Percentiles rank a stretch among this genome's conserved stretches.
Conservation (phyloP, 345 rosid genomes). For the Ceriops tagal region DNA sequence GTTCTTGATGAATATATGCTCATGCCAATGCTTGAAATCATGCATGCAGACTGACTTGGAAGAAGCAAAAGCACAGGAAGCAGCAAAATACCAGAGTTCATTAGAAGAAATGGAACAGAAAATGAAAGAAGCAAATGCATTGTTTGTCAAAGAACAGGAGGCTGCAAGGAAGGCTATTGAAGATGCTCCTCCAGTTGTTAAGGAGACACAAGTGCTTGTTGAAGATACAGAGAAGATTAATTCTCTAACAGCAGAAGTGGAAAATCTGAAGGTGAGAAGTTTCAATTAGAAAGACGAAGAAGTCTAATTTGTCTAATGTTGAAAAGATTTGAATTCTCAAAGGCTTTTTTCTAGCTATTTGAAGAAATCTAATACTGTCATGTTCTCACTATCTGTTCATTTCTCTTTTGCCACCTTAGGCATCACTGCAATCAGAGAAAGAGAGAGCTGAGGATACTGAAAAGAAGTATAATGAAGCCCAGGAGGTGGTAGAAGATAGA, state of each 20-base stretch:
- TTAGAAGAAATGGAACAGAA: constrained; percentile 40
- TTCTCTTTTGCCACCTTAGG: constrained; percentile 31
- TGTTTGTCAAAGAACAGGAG: constrained; percentile 37
- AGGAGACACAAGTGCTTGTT: constrained; percentile 47
- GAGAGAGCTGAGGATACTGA: constrained; percentile 56
- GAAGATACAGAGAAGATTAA: constrained; percentile 43
- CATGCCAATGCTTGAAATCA: constrained; percentile 4
- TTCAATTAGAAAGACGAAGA: constrained; percentile 4
- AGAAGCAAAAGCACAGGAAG: constrained; percentile 43
- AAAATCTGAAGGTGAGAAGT: constrained; percentile 37
- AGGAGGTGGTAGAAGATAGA: constrained; percentile 52
- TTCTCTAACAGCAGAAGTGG: constrained; percentile 40
- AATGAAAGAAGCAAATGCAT: constrained; percentile 38
- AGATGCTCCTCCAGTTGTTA: constrained; percentile 46
- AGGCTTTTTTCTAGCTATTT: background rate
- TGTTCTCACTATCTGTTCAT: constrained; percentile 10
- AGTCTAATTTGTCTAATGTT: background rate
- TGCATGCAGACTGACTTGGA: constrained; percentile 44
- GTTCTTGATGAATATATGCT: background rate
- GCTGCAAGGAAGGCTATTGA: constrained; percentile 41
- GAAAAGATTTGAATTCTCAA: background rate
- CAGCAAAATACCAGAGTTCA: constrained; percentile 34
- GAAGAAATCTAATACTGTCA: no score
- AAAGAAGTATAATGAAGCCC: constrained; percentile 50
- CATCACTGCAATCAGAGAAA: constrained; percentile 55